phyloP scores from a whole-genome alignment of 139 green algal genomes.

The Astrephomene gubernaculifera region DNA sequence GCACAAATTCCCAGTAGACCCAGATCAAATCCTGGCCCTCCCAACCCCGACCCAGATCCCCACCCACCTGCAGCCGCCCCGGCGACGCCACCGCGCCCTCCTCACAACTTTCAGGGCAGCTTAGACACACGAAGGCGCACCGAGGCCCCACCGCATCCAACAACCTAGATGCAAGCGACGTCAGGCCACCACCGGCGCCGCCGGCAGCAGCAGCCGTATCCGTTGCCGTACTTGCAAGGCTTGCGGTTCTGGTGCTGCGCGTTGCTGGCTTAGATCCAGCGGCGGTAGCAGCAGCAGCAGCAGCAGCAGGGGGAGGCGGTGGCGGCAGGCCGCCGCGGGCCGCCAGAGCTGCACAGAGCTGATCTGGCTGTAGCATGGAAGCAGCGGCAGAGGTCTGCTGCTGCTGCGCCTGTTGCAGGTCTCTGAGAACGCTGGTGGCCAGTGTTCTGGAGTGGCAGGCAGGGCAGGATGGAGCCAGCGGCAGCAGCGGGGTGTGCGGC shows the following conservation, averaged over 20 bases:
- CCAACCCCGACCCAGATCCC: not conserved
- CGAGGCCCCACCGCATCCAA: not conserved
- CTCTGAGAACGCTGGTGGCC: not conserved
- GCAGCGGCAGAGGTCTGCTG: not conserved
- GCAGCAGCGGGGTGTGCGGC: not conserved
- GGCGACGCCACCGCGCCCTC: not conserved
- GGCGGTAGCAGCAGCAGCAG: no score
- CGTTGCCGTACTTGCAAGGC: no score
- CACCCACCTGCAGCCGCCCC: not conserved
- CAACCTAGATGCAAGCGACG: no score
- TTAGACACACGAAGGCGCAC: slow-evolving; percentile 24
- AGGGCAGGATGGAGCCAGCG: slow-evolving; percentile 3
- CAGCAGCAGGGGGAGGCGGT: not conserved
- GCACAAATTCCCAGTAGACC: no score
- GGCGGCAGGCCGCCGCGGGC: not conserved
- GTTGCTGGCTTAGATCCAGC: no score
- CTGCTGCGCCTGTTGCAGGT: not conserved
- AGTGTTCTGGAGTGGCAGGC: not conserved
- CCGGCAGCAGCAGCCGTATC: no score
- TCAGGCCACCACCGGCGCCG: no score
- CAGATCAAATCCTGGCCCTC: no score
- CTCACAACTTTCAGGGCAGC: not conserved
- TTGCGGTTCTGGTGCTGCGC: no score
- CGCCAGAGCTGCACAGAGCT: not conserved
- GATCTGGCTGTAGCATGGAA: not conserved